Percentiles rank a stretch among this genome's conserved stretches.
Conservation (phyloP, 331 rosid genomes). For the Pyrus hybrid region DNA sequence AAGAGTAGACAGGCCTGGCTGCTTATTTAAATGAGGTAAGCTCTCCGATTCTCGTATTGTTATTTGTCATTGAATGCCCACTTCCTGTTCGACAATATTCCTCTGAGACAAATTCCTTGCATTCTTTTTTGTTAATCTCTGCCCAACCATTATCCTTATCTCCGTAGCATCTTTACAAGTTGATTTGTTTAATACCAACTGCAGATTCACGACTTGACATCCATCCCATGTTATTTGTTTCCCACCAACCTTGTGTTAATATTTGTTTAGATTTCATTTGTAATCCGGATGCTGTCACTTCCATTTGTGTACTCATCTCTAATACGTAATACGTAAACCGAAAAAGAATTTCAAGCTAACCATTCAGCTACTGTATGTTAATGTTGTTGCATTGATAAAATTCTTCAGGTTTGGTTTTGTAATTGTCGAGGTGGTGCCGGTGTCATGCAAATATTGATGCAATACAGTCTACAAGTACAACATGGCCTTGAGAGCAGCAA, state of each 20-base stretch:
- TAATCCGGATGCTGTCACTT: neutral
- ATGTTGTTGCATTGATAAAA: neutral
- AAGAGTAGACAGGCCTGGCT: no score
- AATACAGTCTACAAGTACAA: neutral
- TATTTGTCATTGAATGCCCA: neutral
- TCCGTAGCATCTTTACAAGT: no score
- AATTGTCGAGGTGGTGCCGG: neutral
- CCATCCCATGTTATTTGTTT: neutral
- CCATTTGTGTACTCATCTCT: neutral
- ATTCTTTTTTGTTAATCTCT: neutral
- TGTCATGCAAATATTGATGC: neutral
- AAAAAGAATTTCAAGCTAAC: neutral
- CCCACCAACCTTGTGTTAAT: neutral
- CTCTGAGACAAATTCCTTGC: neutral
- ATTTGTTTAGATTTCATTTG: neutral
- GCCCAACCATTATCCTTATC: neutral
- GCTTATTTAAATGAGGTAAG: neutral
- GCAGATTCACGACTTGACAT: neutral
- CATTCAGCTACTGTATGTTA: neutral
- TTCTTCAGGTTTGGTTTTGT: constrained; percentile 17
- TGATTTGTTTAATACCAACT: neutral
- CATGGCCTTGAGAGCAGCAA: constrained; percentile 26
- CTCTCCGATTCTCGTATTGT: neutral
- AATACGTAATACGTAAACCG: neutral
- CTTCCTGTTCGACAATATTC: neutral